phyloP scores from a whole-genome alignment of 2,329 filamentous ascomycete species.

The Hysterium pulicare region DNA sequence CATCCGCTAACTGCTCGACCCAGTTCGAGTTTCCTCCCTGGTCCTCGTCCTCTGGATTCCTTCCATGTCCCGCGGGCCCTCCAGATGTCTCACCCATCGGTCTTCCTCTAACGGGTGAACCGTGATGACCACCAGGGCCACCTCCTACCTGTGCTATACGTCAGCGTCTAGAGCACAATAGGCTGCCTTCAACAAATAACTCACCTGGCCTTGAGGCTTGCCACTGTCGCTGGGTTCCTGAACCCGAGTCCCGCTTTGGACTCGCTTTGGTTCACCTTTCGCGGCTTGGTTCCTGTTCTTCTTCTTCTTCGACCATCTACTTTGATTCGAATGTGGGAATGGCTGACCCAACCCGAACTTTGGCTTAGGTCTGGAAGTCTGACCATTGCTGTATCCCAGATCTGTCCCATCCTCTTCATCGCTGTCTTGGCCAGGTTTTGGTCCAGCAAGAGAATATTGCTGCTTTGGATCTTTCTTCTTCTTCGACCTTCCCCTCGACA shows the following conservation, averaged over 20 bases:
- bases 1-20: conserved; percentile 8
- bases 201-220: neutral
- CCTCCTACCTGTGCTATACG: neutral
- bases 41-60: conserved; percentile 9
- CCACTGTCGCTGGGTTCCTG: neutral
- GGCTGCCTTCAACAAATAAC: too few relatives aligned
- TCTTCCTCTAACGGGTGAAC: neutral
- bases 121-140: neutral
- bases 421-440: neutral
- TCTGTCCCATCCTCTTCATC: neutral
- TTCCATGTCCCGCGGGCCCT: conserved; percentile 8
- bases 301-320: neutral
- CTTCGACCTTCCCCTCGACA: neutral
- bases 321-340: neutral
- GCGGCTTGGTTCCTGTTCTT: neutral
- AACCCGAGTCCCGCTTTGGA: neutral
- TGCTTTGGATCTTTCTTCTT: neutral
- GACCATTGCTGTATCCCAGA: neutral
- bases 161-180: too few relatives aligned
- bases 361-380: neutral
- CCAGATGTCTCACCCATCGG: conserved; percentile 1
- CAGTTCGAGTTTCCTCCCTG: conserved; percentile 8
- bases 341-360: neutral
- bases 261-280: neutral
- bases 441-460: neutral